phyloP scores from a whole-genome alignment of 768 basidiomycete genomes.

The Mycena epipterygia region DNA sequence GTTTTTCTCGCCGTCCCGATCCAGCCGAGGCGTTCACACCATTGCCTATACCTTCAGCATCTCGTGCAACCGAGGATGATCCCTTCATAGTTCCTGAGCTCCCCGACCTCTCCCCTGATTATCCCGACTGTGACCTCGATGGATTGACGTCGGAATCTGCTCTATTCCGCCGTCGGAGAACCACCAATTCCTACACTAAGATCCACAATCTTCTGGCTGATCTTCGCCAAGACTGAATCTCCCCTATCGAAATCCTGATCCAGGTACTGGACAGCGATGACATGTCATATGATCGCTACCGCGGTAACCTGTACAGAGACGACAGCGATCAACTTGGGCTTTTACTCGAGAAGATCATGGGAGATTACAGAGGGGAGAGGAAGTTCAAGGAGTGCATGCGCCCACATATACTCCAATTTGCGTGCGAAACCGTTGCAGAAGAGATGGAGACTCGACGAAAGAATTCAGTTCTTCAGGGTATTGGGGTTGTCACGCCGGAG shows the following conservation, averaged over 20 bases:
- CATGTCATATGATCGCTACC: neutral
- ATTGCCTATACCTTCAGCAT: no score
- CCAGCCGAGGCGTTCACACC: no score
- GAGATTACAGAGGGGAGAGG: neutral
- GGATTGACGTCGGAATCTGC: no score
- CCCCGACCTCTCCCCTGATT: no score
- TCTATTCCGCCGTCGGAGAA: neutral
- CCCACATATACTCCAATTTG: neutral
- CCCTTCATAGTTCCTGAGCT: no score
- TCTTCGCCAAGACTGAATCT: neutral
- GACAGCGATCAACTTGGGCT: neutral
- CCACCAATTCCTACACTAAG: neutral
- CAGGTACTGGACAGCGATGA: neutral
- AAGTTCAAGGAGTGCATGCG: neutral
- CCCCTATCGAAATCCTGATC: constrained; percentile 5
- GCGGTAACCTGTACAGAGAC: neutral
- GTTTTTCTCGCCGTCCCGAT: no score
- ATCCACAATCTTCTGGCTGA: neutral
- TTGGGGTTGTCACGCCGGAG: neutral
- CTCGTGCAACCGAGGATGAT: no score
- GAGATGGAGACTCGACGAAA: neutral
- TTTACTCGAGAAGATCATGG: constrained; percentile 3
- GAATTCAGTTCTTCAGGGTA: neutral
- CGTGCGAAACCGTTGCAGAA: neutral
- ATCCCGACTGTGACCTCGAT: no score